Evolutionary conservation across 257 asterid genomes (phyloP), one percentile per base, ranked within the genome.

Genomic region (Henckelia pumila): DNA sequence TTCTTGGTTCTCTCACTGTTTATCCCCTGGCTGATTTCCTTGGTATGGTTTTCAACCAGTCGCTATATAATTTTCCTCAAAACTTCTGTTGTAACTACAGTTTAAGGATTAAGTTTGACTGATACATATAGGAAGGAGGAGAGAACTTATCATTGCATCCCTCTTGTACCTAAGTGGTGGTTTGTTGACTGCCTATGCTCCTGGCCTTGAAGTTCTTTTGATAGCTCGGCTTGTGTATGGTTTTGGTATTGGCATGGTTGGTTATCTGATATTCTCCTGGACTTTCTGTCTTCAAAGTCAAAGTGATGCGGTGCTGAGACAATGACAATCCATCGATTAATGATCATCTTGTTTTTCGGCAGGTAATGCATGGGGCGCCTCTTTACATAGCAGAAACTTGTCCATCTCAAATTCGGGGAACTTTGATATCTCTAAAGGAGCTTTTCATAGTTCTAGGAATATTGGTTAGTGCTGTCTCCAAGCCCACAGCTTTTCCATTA

Each of bases 311-410:
- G 16, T 52, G 52, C 56, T 69, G 50, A 49, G 65, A 60, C 25
- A 40, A 47, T 20, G 58, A 67, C 21, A 47, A 53, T 44, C 66
- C 59, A 49, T 67, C 69, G 35, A 35, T 61, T 37, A 58, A 61
- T 64, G 74, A 74, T 66, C 59, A 71, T 62, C 44, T 73, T 59
- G 58, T 64, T 75, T 69, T 73, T 13, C 6, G 75, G 76, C 80
- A 90, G 99, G 97, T 97, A 71, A 93, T 93, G 99, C 99, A 93
- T 57, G 99, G 96, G 74, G 99, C 97, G 16, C 97, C 99, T 74
- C 95, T 93, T 59, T 93, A 93, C 84, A 93, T 93, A 68, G 96
- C 99, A 19, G 99, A 93, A 82, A 93, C 97, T 37, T 86, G 95
- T 71, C 97, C 97, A 59, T 85, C 99, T 77, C 96, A 90, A 79